Conservation (phyloP, 352 stramenopile species). For the Albugo laibachii region DNA sequence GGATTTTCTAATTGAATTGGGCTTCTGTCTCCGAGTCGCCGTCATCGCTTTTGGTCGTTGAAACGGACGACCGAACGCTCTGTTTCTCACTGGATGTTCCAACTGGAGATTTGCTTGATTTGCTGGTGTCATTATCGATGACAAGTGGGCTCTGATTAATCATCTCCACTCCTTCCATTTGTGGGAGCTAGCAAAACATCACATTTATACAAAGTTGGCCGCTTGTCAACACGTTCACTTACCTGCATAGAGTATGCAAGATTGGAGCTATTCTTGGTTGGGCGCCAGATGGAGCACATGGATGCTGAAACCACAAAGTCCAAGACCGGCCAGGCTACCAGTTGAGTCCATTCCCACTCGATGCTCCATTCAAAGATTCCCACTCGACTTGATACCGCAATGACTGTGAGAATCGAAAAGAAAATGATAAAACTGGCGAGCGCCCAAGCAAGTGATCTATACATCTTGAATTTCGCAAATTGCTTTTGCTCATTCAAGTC, state of each 20-base stretch:
- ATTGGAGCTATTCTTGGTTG: constrained; percentile 67
- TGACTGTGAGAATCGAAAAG: constrained; percentile 70
- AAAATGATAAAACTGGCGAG: constrained; percentile 74
- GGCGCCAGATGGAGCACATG: constrained; percentile 82
- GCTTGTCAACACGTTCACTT: constrained; percentile 1
- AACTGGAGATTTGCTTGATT: not conserved
- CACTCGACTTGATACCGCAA: constrained; percentile 59
- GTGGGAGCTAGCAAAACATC: not conserved
- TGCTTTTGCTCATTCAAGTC: constrained; percentile 71
- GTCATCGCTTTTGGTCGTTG: no score
- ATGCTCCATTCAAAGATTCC: constrained; percentile 80
- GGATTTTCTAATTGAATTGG: no score
- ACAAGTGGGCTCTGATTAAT: not conserved
- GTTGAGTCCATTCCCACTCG: constrained; percentile 81
- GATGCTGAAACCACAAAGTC: constrained; percentile 80
- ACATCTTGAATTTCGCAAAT: constrained; percentile 81
- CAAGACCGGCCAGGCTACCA: constrained; percentile 80
- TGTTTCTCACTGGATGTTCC: not conserved
- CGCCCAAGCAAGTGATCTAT: constrained; percentile 59
- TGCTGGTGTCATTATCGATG: not conserved
- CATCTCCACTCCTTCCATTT: not conserved
- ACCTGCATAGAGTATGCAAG: constrained; percentile 75
- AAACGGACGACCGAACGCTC: no score
- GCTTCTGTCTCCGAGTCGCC: not conserved
- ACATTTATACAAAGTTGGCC: not conserved